Evolutionary conservation across 148 eudicot species (phyloP), one percentile per base, ranked within the genome.

Genomic region (Oxyria digyna): DNA sequence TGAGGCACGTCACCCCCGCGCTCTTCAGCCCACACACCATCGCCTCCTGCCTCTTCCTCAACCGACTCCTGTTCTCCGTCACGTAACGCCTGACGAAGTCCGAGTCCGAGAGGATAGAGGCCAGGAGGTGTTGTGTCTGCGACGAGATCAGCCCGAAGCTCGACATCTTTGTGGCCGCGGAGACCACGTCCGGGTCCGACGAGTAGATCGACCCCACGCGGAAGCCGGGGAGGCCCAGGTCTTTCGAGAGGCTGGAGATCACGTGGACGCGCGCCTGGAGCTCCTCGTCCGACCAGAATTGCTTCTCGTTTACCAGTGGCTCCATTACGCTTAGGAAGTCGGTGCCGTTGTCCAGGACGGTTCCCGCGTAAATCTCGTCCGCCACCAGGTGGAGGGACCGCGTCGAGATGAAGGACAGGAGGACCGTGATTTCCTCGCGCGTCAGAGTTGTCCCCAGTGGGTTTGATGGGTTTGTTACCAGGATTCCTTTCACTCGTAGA

Each of bases 141-240:
- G 96, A 84, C 26, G 96, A 90, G 40, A 90, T 54, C 0, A 87
- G 74, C 14, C 93, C 93, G 70, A 90, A 90, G 59, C 93, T 87
- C 1, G 96, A 87, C 96, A 90, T 90, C 45, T 90, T 90, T 3
- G 93, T 90, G 1, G 96, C 94, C 0, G 94, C 91, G 0, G 83
- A 49, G 0, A 87, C 87, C 3, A 90, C 91, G 14, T 69, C 68
- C 0, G 74, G 77, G 64, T 90, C 81, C 35, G 79, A 79, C 70
- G 93, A 81, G 70, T 90, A 90, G 35, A 90, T 78, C 1, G 91
- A 83, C 1, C 96, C 96, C 27, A 90, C 87, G 0, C 96, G 83
- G 62, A 90, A 90, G 17, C 96, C 93, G 0, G 96, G 89, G 2
- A 89, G 84, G 14, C 89, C 91, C 62, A 89, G 72, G 62, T 89